Percentiles rank a stretch among this genome's conserved stretches.
Evolutionary conservation across 2,329 filamentous ascomycete genomes (phyloP).

Genomic region (Furcasterigmium sp.): DNA sequence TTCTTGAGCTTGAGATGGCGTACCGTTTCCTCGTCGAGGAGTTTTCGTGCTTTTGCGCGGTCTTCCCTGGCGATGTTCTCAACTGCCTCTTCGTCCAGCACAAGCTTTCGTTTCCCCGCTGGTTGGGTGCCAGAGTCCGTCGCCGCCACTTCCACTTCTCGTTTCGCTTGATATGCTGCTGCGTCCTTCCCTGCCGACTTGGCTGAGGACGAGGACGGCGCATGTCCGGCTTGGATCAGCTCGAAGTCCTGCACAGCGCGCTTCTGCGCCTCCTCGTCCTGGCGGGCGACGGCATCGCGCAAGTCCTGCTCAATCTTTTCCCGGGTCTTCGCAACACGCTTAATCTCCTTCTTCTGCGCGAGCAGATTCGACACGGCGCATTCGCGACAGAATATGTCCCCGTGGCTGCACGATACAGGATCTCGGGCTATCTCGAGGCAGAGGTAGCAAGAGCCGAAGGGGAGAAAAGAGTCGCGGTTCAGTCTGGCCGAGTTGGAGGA

Average conservation of each 20-base stretch:
- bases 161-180: not conserved
- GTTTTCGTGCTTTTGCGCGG: slow-evolving; percentile 61
- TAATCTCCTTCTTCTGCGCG: slow-evolving; percentile 86
- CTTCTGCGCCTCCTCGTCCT: slow-evolving; percentile 64
- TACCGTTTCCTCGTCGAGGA: slow-evolving; percentile 69
- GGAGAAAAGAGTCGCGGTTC: slow-evolving; percentile 83
- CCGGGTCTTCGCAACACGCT: slow-evolving; percentile 64
- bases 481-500: slow-evolving; percentile 77
- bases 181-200: not conserved
- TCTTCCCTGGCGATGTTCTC: slow-evolving; percentile 65
- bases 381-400: slow-evolving; percentile 92
- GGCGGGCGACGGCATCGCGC: slow-evolving; percentile 51
- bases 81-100: slow-evolving; percentile 73
- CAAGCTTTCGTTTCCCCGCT: slow-evolving; percentile 66
- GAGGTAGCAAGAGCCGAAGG: slow-evolving; percentile 82
- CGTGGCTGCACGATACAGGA: slow-evolving; percentile 77
- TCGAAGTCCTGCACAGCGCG: slow-evolving; percentile 80
- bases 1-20: slow-evolving; percentile 3
- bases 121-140: not conserved
- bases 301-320: slow-evolving; percentile 58
- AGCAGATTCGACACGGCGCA: slow-evolving; percentile 90
- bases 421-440: slow-evolving; percentile 78
- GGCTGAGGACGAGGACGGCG: slow-evolving; percentile 16
- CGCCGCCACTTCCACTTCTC: not conserved
- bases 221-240: slow-evolving; percentile 68